Base-by-base conservation (phyloP, 2,329 filamentous ascomycete genomes). In the Sporothrix pseudoabietina region DNA sequence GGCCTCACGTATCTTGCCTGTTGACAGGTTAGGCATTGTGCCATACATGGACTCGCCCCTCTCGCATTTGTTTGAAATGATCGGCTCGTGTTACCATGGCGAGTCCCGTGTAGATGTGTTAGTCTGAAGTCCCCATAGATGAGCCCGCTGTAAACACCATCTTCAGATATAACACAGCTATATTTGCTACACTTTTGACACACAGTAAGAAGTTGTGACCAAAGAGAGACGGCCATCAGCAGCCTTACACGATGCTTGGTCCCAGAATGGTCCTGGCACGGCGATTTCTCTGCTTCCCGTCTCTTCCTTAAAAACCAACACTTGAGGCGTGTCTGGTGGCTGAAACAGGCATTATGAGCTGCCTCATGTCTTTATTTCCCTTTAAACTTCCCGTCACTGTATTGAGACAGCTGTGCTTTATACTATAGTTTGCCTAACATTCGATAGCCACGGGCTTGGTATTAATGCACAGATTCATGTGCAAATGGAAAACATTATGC, bases 391-490 rank as follows among this genome's bases (percentile, higher is more conserved):
- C 47, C 26, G 26, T 35, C 26, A 65, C 14, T n/a, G 16, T 16
- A 26, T 52, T 26, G 6, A 35, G 52, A 52, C 9, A 26, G 26
- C 14, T 14, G 5, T 68, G 41, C 63, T 32, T 10, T 19, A 35
- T 52, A 52, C 32, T n/a, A 8, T 16, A 2, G 16, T 8, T 52
- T 35, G 16, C 59, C 14, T 30, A 3, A 47, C 1, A 22, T 22
- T 14, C 4, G 30, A 47, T 14, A 44, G 19, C 8, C 47, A 52
- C 47, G 68, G 68, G 49, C 68, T 44, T 57, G 68, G 32, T 57
- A 57, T 55, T 69, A 41, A 69, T 69, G 30, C 59, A 10, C 52
- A 52, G 49, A 12, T 69, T 69, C 49, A 57, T 70, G 68, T 49
- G 49, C 5, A 32, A 57, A 44, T 10, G 12, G 44, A 69, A 19